These are phyloP conservation scores for Penicillium griseofulvum DNA, from an alignment of 2,329 filamentous ascomycete genomes.

Conservation along the genomic window DNA sequence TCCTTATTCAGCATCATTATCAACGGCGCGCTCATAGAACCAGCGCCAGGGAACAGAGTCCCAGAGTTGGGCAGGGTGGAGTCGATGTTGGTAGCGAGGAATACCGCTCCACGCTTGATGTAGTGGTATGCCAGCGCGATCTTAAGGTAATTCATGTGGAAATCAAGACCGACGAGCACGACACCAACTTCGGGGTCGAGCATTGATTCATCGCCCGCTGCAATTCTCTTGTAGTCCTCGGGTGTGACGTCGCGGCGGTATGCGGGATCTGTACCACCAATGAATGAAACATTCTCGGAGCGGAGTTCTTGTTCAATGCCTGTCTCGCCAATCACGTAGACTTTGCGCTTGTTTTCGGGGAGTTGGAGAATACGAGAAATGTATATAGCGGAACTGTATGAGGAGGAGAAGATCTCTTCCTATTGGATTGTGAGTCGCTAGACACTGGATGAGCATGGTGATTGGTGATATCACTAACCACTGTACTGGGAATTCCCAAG, in stretches of 20 bases:
- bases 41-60: conserved; percentile 86
- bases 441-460: background rate
- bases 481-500: conserved; percentile 73
- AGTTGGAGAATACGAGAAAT: conserved; percentile 88
- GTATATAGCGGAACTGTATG: conserved; percentile 94
- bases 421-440: conserved; percentile 26
- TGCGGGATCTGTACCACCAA: conserved; percentile 81
- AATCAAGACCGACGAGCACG: conserved; percentile 87
- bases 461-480: conserved; percentile 43
- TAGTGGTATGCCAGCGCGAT: conserved; percentile 82
- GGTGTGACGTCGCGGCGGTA: conserved; percentile 75
- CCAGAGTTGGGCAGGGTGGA: conserved; percentile 80
- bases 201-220: conserved; percentile 64
- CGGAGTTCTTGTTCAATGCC: conserved; percentile 87
- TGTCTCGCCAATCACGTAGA: conserved; percentile 87
- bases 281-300: conserved; percentile 72
- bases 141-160: conserved; percentile 95
- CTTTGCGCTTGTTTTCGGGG: conserved; percentile 77
- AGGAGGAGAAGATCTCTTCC: conserved; percentile 94
- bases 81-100: conserved; percentile 91
- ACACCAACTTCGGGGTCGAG: conserved; percentile 87
- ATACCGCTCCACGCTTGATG: conserved; percentile 72
- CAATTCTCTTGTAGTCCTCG: conserved; percentile 76
- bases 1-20: conserved; percentile 67
- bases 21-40: conserved; percentile 75